phyloP scores from a whole-genome alignment of 345 rosid species.

The Gossypium rotundifolium region DNA sequence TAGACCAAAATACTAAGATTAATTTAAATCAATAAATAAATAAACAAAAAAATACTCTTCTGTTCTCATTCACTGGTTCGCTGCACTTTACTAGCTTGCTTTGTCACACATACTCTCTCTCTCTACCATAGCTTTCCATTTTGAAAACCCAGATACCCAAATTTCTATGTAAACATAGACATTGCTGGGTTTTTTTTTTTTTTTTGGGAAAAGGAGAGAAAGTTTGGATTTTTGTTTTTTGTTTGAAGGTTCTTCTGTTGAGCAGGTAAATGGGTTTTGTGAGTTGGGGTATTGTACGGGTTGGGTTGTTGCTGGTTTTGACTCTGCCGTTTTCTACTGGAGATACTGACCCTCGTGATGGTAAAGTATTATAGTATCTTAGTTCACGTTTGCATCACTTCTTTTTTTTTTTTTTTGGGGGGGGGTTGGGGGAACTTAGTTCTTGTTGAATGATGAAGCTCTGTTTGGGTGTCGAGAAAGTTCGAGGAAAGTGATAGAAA shows the following conservation, averaged over 20 bases:
- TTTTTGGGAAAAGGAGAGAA: background rate
- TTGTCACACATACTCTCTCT: background rate
- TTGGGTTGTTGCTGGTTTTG: constrained; percentile 29
- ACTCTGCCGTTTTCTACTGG: constrained; percentile 41
- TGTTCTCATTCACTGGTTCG: background rate
- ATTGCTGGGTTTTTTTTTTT: constrained; percentile 5
- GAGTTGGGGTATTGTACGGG: constrained; percentile 22
- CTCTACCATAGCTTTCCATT: background rate
- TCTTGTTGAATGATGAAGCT: background rate
- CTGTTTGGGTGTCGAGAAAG: constrained; percentile 17
- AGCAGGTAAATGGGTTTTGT: constrained; percentile 33
- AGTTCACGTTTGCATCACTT: background rate
- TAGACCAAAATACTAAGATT: too few relatives aligned
- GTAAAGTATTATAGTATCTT: constrained; percentile 33
- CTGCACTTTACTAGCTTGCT: background rate
- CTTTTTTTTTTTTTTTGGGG: background rate
- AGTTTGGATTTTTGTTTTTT: background rate
- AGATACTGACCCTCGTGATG: constrained; percentile 56
- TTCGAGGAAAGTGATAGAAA: background rate
- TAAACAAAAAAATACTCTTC: background rate
- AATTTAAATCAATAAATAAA: background rate
- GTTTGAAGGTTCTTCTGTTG: background rate
- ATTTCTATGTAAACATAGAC: background rate
- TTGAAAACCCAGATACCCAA: background rate
- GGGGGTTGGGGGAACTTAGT: background rate